phyloP scores from a whole-genome alignment of 306 rosid genomes.

The Abrus precatorius region DNA sequence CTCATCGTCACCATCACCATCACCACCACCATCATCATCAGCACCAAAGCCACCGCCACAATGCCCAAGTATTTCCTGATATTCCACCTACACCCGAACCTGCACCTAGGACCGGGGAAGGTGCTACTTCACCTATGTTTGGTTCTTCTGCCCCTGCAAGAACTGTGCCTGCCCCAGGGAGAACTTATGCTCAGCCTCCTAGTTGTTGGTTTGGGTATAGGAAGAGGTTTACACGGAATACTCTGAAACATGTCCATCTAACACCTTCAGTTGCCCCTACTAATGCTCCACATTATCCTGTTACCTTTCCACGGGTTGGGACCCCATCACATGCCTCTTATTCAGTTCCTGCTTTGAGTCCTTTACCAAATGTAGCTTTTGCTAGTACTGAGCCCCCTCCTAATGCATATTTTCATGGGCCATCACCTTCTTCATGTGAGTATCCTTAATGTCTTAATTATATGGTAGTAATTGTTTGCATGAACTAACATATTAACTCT shows the following conservation, averaged over 20 bases:
- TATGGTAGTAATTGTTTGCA: slow-evolving; percentile 22
- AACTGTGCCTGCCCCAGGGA: slow-evolving; percentile 54
- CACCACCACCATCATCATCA: slow-evolving; percentile 58
- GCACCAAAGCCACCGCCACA: slow-evolving; percentile 60
- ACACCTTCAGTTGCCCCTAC: slow-evolving; percentile 65
- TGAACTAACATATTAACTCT: slow-evolving; percentile 17
- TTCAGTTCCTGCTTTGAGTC: slow-evolving; percentile 69
- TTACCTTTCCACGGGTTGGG: slow-evolving; percentile 51
- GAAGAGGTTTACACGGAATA: slow-evolving; percentile 54
- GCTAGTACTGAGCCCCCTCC: slow-evolving; percentile 70
- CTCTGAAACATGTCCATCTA: slow-evolving; percentile 51
- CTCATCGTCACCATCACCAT: slow-evolving; percentile 54
- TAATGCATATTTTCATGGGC: slow-evolving; percentile 46
- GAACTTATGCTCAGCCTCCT: slow-evolving; percentile 65
- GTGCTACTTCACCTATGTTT: slow-evolving; percentile 52
- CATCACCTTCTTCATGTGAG: slow-evolving; percentile 70
- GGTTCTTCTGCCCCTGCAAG: slow-evolving; percentile 61
- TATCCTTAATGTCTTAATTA: slow-evolving; percentile 37
- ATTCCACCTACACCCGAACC: slow-evolving; percentile 68
- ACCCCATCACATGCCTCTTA: slow-evolving; percentile 53
- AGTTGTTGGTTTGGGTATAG: slow-evolving; percentile 54
- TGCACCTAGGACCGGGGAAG: slow-evolving; percentile 45
- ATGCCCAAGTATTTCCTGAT: slow-evolving; percentile 56
- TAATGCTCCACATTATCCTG: slow-evolving; percentile 52
- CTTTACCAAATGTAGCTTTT: slow-evolving; percentile 72